Base-by-base conservation (phyloP, 139 green algal species). In the Axilococcus clingmanii region DNA sequence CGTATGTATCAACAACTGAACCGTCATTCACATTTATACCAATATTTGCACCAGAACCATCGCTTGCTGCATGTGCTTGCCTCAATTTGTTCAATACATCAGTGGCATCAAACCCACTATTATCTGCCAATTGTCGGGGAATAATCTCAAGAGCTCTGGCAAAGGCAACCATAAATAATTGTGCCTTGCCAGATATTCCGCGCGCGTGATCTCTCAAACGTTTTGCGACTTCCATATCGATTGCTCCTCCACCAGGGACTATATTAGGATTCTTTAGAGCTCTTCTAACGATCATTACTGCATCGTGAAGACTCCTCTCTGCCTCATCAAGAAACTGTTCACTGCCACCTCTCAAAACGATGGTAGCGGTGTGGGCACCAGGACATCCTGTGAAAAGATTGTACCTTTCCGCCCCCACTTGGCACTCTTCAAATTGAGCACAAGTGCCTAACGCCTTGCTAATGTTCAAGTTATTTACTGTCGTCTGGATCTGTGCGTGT, bases 381-480 rank as follows among this genome's bases (percentile, higher is more conserved):
- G 84, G 78, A 71, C 88, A 96, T 19, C 84, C 89, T n/a, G 63
- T 94, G 69, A 99, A 99, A 30, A 99, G 57, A 69, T 98, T 98
- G 80, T 88, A 99, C 3, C 92, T 77, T 74, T 98, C 92, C 29
- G 75, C 88, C 16, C 92, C 92, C 17, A 99, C 91, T 77, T 98
- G 91, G 29, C 73, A 58, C 78, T 99, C 92, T 73, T 99, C 86
- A 60, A 98, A 99, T 4, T 51, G 38, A 7, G 40, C 78, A 66
- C 90, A 97, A 9, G 60, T 85, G 37, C 92, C 92, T 32, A 99
- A 65, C 14, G 14, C 20, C 46, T 84, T 78, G 31, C 63, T 58
- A 22, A 65, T 29, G 43, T 84, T 72, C 23, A 99, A 66, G 63
- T 86, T 84, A 78, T 93, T 96, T 22, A 97, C 91, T 0, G 91